Conservation (phyloP, 2,329 filamentous ascomycete genomes). For the Dothiorella sarmentorum region DNA sequence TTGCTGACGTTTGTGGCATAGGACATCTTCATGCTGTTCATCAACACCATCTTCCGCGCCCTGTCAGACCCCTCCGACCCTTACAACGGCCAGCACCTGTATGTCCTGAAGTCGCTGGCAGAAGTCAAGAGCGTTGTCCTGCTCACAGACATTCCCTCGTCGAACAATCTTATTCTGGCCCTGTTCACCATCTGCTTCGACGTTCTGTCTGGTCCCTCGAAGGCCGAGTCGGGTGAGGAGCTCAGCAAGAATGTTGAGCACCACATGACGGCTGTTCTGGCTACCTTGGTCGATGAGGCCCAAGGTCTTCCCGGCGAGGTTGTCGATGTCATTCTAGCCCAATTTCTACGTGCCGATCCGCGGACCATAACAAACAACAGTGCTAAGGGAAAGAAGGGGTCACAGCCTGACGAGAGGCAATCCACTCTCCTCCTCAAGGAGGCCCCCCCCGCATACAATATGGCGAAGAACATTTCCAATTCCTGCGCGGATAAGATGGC, state of each 20-base stretch:
- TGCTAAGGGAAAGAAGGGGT: conserved; percentile 51
- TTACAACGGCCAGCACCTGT: conserved; percentile 91
- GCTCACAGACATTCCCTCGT: conserved; percentile 79
- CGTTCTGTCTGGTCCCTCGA: conserved; percentile 75
- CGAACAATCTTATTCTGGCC: conserved; percentile 69
- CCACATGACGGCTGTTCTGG: conserved; percentile 81
- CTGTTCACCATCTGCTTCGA: conserved; percentile 92
- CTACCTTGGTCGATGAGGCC: conserved; percentile 83
- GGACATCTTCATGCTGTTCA: conserved; percentile 91
- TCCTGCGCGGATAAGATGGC: conserved; percentile 90
- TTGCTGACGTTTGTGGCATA: conserved; percentile 35
- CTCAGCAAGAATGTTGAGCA: conserved; percentile 91
- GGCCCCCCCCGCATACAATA: conserved; percentile 88
- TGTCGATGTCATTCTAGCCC: conserved; percentile 89
- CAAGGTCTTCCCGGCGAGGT: conserved; percentile 73
- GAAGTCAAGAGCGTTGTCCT: conserved; percentile 94
- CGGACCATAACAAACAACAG: conserved; percentile 44
- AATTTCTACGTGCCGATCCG: conserved; percentile 86
- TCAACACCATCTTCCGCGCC: conserved; percentile 77
- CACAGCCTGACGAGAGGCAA: conserved; percentile 67
- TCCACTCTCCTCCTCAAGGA: conserved; percentile 81
- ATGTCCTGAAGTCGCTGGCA: conserved; percentile 81
- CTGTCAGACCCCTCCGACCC: conserved; percentile 82
- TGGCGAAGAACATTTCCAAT: conserved; percentile 93
- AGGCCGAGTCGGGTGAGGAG: conserved; percentile 71